Conservation (phyloP, 2,329 filamentous ascomycete species). For the Claviceps quebecensis region DNA sequence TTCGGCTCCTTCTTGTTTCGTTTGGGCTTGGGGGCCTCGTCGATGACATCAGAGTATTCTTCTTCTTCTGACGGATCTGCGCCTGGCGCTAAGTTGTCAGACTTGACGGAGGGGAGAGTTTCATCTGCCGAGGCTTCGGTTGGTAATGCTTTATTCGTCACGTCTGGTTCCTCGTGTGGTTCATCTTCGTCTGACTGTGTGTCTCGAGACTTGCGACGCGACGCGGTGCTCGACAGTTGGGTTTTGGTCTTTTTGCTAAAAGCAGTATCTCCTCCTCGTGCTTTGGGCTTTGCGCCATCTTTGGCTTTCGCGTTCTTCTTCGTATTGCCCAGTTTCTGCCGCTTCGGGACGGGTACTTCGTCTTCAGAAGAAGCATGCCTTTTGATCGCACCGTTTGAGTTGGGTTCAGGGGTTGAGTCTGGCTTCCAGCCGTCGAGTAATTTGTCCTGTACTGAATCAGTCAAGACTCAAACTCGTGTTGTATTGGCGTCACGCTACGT, state of each 20-base stretch:
- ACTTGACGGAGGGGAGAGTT: slow-evolving; percentile 8
- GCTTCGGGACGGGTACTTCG: slow-evolving; percentile 15
- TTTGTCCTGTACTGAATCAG: slow-evolving; percentile 16
- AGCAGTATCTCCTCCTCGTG: background rate
- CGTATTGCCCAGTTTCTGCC: slow-evolving; percentile 12
- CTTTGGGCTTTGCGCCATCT: slow-evolving; percentile 1
- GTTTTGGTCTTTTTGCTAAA: slow-evolving; percentile 2
- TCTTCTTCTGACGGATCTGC: slow-evolving; percentile 15
- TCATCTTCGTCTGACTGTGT: slow-evolving; percentile 3
- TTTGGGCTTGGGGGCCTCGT: slow-evolving; percentile 51
- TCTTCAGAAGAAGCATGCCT: slow-evolving; percentile 20
- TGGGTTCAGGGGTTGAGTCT: slow-evolving; percentile 14
- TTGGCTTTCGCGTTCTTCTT: slow-evolving; percentile 17
- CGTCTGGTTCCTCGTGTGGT: slow-evolving; percentile 6
- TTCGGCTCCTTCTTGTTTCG: slow-evolving; percentile 36
- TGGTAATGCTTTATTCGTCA: slow-evolving; percentile 7
- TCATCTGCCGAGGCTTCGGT: slow-evolving; percentile 9
- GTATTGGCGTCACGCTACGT: background rate
- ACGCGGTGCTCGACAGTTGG: slow-evolving; percentile 5
- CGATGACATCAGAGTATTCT: slow-evolving; percentile 45
- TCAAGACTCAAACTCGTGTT: background rate
- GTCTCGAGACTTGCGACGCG: slow-evolving; percentile 7
- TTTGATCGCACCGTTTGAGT: slow-evolving; percentile 18
- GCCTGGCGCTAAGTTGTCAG: slow-evolving; percentile 10
- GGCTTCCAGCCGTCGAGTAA: slow-evolving; percentile 23